Evolutionary conservation across 2,329 filamentous ascomycete species (phyloP).

Genomic region (Esteya vermicola): DNA sequence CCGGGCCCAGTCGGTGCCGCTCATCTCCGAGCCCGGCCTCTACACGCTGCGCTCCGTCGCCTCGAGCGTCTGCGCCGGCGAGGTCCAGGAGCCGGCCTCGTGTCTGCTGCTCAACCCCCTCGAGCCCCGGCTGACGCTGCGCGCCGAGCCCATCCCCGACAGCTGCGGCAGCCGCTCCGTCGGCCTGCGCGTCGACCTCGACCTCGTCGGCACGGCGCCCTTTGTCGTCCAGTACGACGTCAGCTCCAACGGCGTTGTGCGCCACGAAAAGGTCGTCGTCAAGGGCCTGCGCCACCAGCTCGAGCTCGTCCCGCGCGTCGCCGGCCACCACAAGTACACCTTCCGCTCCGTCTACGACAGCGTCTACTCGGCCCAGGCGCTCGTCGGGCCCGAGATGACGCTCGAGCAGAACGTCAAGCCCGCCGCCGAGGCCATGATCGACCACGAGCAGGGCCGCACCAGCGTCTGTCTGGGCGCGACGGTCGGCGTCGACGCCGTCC

Average conservation of each 20-base stretch:
- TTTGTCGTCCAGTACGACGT: slow-evolving; percentile 73
- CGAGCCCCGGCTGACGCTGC: slow-evolving; percentile 63
- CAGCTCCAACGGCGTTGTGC: slow-evolving; percentile 43
- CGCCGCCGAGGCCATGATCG: slow-evolving; percentile 66
- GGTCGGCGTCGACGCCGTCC: slow-evolving; percentile 56
- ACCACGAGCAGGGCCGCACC: slow-evolving; percentile 35
- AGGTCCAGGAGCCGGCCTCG: slow-evolving; percentile 87
- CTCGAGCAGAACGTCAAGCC: slow-evolving; percentile 89
- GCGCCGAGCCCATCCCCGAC: slow-evolving; percentile 72
- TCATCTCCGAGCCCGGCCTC: slow-evolving; percentile 63
- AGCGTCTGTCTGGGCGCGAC: slow-evolving; percentile 74
- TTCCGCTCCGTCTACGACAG: slow-evolving; percentile 71
- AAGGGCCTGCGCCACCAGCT: slow-evolving; percentile 69
- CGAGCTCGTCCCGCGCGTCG: slow-evolving; percentile 65
- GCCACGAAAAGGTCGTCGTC: slow-evolving; percentile 41
- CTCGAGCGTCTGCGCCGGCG: slow-evolving; percentile 70
- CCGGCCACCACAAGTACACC: slow-evolving; percentile 75
- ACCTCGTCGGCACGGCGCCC: slow-evolving; percentile 82
- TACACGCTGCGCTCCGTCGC: slow-evolving; percentile 74
- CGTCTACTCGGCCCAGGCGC: slow-evolving; percentile 56
- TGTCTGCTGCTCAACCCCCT: slow-evolving; percentile 85
- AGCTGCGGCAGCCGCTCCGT: slow-evolving; percentile 92
- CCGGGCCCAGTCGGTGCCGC: slow-evolving; percentile 46
- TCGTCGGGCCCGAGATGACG: slow-evolving; percentile 46
- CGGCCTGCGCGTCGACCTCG: slow-evolving; percentile 74